Percentiles rank a stretch among this genome's conserved stretches.
phyloP scores from a whole-genome alignment of 2,329 filamentous ascomycete genomes.

The Microascus cirrosus region DNA sequence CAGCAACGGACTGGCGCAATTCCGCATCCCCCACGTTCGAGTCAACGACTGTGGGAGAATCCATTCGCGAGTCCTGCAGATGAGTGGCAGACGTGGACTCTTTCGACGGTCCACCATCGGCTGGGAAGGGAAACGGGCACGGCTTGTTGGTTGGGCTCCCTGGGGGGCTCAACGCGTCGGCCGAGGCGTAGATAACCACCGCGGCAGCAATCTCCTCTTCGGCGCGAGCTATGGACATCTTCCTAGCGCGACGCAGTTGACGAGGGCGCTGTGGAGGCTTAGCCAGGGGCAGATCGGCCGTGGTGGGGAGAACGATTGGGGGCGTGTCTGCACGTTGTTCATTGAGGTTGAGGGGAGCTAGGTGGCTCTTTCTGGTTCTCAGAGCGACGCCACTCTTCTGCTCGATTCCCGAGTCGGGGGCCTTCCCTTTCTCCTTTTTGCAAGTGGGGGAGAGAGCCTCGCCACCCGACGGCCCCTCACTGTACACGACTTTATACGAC shows the following conservation, averaged over 20 bases:
- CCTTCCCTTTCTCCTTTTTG: not conserved
- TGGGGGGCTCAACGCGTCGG: conserved; percentile 31
- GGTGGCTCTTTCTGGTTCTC: not conserved
- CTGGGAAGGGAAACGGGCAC: not conserved
- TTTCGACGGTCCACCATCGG: not conserved
- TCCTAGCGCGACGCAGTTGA: conserved; percentile 32
- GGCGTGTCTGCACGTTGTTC: conserved; percentile 27
- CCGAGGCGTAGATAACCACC: conserved; percentile 41
- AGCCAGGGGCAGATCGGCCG: conserved; percentile 20
- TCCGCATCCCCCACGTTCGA: not conserved
- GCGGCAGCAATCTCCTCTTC: conserved; percentile 43
- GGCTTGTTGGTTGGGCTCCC: conserved; percentile 13
- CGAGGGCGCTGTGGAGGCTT: conserved; percentile 28
- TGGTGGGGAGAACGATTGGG: conserved; percentile 32
- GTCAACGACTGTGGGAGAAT: conserved; percentile 3
- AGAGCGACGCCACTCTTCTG: not conserved
- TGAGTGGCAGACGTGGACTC: not conserved
- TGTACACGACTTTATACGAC: conserved; percentile 10
- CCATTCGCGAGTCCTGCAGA: conserved; percentile 1
- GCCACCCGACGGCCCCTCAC: conserved; percentile 4
- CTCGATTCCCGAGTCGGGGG: not conserved
- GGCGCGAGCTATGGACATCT: conserved; percentile 29
- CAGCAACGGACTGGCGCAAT: conserved; percentile 37
- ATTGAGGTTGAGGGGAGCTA: conserved; percentile 4
- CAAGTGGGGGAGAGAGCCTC: not conserved